Base-by-base conservation (phyloP, 768 basidiomycete species). In the Phylloporus sp. region DNA sequence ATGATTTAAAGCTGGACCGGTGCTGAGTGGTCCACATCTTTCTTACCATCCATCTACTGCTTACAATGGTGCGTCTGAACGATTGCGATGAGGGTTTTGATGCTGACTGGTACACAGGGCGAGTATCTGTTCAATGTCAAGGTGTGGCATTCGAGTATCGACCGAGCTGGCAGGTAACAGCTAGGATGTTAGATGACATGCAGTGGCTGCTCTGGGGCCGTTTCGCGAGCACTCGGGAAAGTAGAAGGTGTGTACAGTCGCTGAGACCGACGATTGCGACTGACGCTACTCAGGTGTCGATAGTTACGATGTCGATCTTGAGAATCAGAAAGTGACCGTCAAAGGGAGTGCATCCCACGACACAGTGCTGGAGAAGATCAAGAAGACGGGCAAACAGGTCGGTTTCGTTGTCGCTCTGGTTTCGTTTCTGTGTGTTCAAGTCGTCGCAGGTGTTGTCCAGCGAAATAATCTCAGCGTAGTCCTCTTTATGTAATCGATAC, bases 351-450 rank as follows among this genome's bases (percentile, higher is more conserved):
- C 81, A 10, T 60, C 77, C 16, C 89, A 87, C 65, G 88, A 91
- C 0, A 74, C 75, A 3, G 73, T 92, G 41, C 69, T 81, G 12
- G 83, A 73, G 47, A 88, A 77, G 75, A 91, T 95, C 64, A 81
- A 82, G 78, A 95, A 93, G 80, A 95, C 92, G 10, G 93, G 93
- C 57, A 94, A 94, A 72, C 80, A 89, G 85, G 91, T 90, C 47
- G 22, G 73, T 56, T 7, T 13, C 11, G 27, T 48, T 10, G 27
- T 13, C 18, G 2, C 15, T 34, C 8, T 20, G 12, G 13, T 15
- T 10, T 10, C 20, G 1, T 12, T 23, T 16, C 45, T n/a, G 8
- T n/a, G 27, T 41, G 26, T 38, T 50, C 34, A 59, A 7, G 9
- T 1, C 22, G 18, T 18, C 6, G 9, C 56, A 77, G 75, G 73